Evolutionary conservation across 805 yeast genomes (phyloP).

Genomic region (Ogataea ganodermae): DNA sequence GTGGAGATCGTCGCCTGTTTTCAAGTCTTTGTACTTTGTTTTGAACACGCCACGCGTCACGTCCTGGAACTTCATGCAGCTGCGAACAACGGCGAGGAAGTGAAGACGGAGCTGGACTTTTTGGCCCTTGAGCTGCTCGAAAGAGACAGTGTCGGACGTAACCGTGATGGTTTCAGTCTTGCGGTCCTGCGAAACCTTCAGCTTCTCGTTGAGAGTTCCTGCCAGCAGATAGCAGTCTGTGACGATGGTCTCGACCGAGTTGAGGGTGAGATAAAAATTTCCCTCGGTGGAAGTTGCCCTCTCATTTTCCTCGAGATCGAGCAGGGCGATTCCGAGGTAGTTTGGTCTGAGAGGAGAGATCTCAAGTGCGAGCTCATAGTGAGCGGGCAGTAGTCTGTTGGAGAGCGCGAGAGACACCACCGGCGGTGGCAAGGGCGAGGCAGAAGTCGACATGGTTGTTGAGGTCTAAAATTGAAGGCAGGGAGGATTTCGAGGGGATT

Average conservation of each 20-base stretch:
- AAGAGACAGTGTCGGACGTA: constrained; percentile 28
- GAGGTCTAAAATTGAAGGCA: not conserved
- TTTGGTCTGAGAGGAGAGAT: constrained; percentile 47
- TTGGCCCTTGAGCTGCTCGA: constrained; percentile 16
- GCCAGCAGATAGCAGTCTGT: constrained; percentile 35
- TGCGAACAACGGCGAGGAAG: constrained; percentile 54
- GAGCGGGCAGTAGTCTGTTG: constrained; percentile 39
- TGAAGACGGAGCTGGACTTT: constrained; percentile 30
- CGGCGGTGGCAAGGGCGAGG: constrained; percentile 14
- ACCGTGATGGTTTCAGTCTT: constrained; percentile 39
- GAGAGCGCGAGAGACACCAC: constrained; percentile 32
- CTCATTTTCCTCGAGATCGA: constrained; percentile 35
- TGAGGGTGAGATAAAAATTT: constrained; percentile 36
- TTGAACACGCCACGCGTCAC: constrained; percentile 66
- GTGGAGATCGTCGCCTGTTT: constrained; percentile 51
- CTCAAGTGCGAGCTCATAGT: constrained; percentile 39
- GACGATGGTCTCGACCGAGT: constrained; percentile 44
- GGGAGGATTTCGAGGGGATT: not conserved
- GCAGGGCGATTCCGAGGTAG: constrained; percentile 41
- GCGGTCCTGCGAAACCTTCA: constrained; percentile 39
- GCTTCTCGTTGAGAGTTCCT: constrained; percentile 19
- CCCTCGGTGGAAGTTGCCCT: constrained; percentile 7
- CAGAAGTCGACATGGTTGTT: not conserved
- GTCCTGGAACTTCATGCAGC: constrained; percentile 55
- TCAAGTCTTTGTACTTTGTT: constrained; percentile 58